Evolutionary conservation across 768 basidiomycete genomes (phyloP), one percentile per base, ranked within the genome.

Genomic region (Trametes meyenii): DNA sequence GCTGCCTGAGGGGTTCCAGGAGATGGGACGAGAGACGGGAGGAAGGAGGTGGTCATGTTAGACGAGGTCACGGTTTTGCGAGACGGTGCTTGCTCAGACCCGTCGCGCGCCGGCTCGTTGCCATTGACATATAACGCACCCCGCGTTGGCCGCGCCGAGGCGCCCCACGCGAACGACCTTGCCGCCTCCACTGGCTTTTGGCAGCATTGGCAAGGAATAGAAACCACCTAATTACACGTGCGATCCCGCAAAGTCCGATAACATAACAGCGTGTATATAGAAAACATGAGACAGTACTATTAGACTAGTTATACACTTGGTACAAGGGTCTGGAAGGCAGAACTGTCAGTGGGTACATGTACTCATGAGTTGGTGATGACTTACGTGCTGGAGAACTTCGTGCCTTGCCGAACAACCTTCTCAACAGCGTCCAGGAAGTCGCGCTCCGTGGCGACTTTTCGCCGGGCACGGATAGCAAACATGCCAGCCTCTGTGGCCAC

Each of bases 401-500:
- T 94, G 26, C 96, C 96, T 77, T 98, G 95, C 69, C 94, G 83
- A 42, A 98, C 94, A 60, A 99, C 97, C 78, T 98, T 98, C 81
- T 99, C 97, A 2, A 99, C 96, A 12, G 95, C 91, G 66, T 97
- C 95, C 72, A 99, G 78, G 79, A 98, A 99, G 76, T 99, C 97
- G 56, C 94, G 89, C 73, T 99, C 97, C 5, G 94, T 94, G 0
- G 96, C 95, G 1, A 98, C 94, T 75, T 98, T 98, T 75, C 97
- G 83, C 68, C 97, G 83, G 46, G 94, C 92, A 61, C 97, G 90
- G 71, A 99, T 99, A 1, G 97, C 96, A 76, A 96, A 99, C 97
- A 99, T 98, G n/a, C 97, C 97, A 50, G 97, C 97, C 83, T 99
- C 96, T 10, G 96, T 99, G 16, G 96, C 95, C 8, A 99, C 97